A percentile compares a stretch with the other conserved stretches of the same genome.
phyloP scores from a whole-genome alignment of 306 rosid genomes.

The Astragalus membranaceus region DNA sequence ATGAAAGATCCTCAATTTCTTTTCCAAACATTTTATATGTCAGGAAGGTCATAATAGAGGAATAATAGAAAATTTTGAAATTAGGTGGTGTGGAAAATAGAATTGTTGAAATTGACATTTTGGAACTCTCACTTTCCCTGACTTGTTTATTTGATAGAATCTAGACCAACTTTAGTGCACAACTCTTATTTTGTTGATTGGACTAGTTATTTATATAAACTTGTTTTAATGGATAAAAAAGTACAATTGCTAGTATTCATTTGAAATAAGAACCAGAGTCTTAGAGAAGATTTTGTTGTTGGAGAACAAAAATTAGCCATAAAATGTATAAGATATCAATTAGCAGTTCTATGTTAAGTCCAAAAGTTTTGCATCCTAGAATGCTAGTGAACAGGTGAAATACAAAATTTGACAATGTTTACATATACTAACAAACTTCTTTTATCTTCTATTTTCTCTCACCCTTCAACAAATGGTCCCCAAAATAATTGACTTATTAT shows the following conservation, averaged over 20 bases:
- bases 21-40: slow-evolving; percentile 14
- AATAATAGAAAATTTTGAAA: background rate
- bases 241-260: slow-evolving; percentile 12
- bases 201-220: slow-evolving; percentile 4
- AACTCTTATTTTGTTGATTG: slow-evolving; percentile 3
- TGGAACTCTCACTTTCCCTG: slow-evolving; percentile 7
- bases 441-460: slow-evolving; percentile 2
- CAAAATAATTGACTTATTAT: background rate
- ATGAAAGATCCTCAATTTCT: background rate
- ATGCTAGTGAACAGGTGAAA: slow-evolving; percentile 40
- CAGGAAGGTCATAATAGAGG: background rate
- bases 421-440: background rate
- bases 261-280: slow-evolving; percentile 20
- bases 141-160: slow-evolving; percentile 14
- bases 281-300: slow-evolving; percentile 8
- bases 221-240: background rate
- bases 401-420: background rate
- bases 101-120: slow-evolving; percentile 26
- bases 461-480: background rate
- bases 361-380: slow-evolving; percentile 31
- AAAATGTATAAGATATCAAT: slow-evolving; percentile 26
- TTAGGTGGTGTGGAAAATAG: slow-evolving; percentile 43
- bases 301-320: slow-evolving; percentile 10
- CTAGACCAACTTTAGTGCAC: background rate
- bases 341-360: slow-evolving; percentile 20